Evolutionary conservation across 2,329 filamentous ascomycete genomes (phyloP), one percentile per base, ranked within the genome.

Genomic region (Alternaria brassicicola): DNA sequence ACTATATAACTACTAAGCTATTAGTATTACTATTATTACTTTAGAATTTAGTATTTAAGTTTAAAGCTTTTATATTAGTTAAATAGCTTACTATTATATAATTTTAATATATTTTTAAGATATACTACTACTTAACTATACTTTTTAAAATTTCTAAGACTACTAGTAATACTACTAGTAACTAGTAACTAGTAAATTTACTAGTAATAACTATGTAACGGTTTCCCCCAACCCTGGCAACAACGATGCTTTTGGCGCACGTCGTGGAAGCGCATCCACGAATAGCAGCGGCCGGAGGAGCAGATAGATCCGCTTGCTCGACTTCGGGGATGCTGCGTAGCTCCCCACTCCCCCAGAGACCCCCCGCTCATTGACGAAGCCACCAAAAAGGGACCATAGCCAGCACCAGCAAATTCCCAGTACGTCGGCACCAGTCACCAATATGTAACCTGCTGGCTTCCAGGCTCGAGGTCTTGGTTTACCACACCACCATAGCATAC

Each of bases 271-370:
- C 33, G 26, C 28, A 30, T 38, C 15, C 17, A n/a, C 59, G 50
- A 61, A 28, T 61, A 7, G 39, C 10, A 41, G 25, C 33, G 8
- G 30, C 33, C 51, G 51, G 45, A 38, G 35, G 3, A 25, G 2
- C 23, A 23, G 50, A 21, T 47, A 30, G 46, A 45, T 47, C 49
- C 35, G 49, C 57, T 43, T 25, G 58, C 58, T 61, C 58, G 42
- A 25, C 49, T 48, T 48, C 55, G 51, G 30, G 43, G 43, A 49
- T 54, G 36, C 15, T 55, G 55, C 55, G 49, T 35, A 21, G 48
- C 48, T 46, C 45, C 45, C 45, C 45, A 41, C 36, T 42, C 26
- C 50, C 35, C n/a, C 19, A 25, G 26, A 47, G 39, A 45, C 39
- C 50, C 51, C 51, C 47, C 41, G 31, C 31, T 41, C 51, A 47